Base-by-base conservation (phyloP, 768 basidiomycete genomes). In the Gloeopeniophorella convolvens region DNA sequence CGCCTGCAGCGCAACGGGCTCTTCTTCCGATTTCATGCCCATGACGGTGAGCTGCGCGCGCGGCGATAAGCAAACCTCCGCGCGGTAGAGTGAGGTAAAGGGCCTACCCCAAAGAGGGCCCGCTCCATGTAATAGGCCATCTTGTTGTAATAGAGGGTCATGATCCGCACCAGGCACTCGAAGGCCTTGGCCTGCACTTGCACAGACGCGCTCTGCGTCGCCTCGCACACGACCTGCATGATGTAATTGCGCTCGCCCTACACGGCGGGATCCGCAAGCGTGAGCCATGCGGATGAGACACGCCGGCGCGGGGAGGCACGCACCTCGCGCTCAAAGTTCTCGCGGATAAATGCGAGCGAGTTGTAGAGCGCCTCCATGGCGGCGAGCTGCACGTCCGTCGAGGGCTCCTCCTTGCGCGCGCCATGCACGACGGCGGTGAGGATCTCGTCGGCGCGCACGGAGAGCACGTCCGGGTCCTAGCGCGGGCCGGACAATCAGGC, bases 61-160 rank as follows among this genome's bases (percentile, higher is more conserved):
- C 3, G 45, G 44, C 21, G 36, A 18, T 34, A 51, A 16, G 28
- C 21, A 16, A 47, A 11, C 30, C n/a, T 21, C 18, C 21, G 18
- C 13, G 12, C 11, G 31, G 20, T 41, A 7, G 35, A 37, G 13
- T 28, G 24, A 41, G 45, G 42, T 48, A 26, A 40, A 54, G 11
- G 15, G 78, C 85, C 48, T 70, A 96, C 94, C 35, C 96, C 96
- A 62, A 98, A 99, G 27, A 99, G 69, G 0, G 96, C 96, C 64
- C 94, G 87, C 66, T 99, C 96, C 96, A 99, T 99, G 74, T 99
- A 99, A 65, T 95, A 84, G 30, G 79, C 82, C 96, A 99, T 99
- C 74, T 95, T 97, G 62, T 95, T 94, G 67, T 99, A 99, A 72
- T 98, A 99, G 48, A 96, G 72, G 49, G 85, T 83, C 96, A 99